Percentiles rank a stretch among this genome's conserved stretches.
Evolutionary conservation across 1,139 yeast genomes (phyloP).

Genomic region (Citeromyces hawaiiensis): DNA sequence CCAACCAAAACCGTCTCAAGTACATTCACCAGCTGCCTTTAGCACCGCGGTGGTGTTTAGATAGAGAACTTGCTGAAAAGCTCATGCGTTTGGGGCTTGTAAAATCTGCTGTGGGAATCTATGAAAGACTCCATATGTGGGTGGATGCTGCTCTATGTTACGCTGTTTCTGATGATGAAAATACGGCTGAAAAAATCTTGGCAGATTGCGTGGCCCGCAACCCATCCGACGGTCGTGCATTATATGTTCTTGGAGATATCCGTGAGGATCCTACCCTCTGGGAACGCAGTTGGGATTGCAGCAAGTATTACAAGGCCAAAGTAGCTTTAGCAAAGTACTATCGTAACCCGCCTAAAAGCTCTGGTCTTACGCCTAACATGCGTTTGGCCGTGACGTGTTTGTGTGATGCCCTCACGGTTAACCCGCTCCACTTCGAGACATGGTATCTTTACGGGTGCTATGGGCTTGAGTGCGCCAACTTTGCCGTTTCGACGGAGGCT

Average conservation of each 20-base stretch:
- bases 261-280: slow-evolving; percentile 65
- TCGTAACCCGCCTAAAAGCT: slow-evolving; percentile 47
- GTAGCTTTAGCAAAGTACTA: slow-evolving; percentile 66
- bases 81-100: slow-evolving; percentile 79
- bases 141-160: slow-evolving; percentile 86
- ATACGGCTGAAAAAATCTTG: slow-evolving; percentile 50
- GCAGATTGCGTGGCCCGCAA: slow-evolving; percentile 34
- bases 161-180: slow-evolving; percentile 72
- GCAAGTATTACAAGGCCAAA: slow-evolving; percentile 76
- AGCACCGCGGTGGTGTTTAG: slow-evolving; percentile 80
- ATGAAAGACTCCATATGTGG: slow-evolving; percentile 63
- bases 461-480: slow-evolving; percentile 64
- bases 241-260: slow-evolving; percentile 79
- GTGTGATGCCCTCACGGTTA: slow-evolving; percentile 58
- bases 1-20: slow-evolving; percentile 38
- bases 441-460: slow-evolving; percentile 94
- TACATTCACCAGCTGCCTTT: slow-evolving; percentile 68
- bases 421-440: slow-evolving; percentile 69
- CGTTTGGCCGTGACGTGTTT: slow-evolving; percentile 50
- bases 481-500: slow-evolving; percentile 79
- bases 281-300: slow-evolving; percentile 81
- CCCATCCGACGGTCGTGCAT: slow-evolving; percentile 75
- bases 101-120: slow-evolving; percentile 81
- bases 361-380: slow-evolving; percentile 40
- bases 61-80: slow-evolving; percentile 72